Conservation (phyloP, 1,284 basidiomycete species). For the Ganoderma meredithae region DNA sequence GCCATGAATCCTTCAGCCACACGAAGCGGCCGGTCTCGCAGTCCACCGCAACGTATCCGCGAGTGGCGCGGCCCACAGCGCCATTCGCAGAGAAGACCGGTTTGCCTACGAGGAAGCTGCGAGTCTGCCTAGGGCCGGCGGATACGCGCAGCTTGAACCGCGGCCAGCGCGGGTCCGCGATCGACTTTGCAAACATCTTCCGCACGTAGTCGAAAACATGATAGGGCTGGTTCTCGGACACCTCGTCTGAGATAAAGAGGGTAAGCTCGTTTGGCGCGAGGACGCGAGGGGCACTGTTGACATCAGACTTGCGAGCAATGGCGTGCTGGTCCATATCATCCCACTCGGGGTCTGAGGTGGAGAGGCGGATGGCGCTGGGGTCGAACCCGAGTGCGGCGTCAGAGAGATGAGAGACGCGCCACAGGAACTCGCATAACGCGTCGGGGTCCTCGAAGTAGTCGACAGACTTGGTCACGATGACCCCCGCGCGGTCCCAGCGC, state of each 20-base stretch:
- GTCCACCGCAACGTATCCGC: slow-evolving; percentile 10
- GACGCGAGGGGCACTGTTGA: neutral
- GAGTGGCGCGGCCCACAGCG: slow-evolving; percentile 11
- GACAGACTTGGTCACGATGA: slow-evolving; percentile 10
- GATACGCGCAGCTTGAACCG: slow-evolving; percentile 10
- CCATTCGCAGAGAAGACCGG: neutral
- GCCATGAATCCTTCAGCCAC: slow-evolving; percentile 20
- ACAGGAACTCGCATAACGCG: slow-evolving; percentile 17
- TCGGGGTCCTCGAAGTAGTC: slow-evolving; percentile 12
- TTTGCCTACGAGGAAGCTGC: slow-evolving; percentile 14
- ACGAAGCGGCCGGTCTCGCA: neutral
- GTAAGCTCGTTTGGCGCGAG: neutral
- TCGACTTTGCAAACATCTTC: neutral
- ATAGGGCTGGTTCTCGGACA: neutral
- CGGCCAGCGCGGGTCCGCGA: neutral
- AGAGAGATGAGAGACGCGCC: slow-evolving; percentile 8
- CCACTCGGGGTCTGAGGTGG: neutral
- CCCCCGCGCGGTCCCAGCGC: slow-evolving; percentile 17
- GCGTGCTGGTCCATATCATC: neutral
- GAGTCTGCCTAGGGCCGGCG: neutral
- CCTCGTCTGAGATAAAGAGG: too few species aligned
- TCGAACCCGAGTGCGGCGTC: slow-evolving; percentile 18
- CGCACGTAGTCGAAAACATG: slow-evolving; percentile 10
- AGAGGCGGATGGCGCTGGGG: slow-evolving; percentile 7
- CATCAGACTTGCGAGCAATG: neutral